Evolutionary conservation across 805 yeast genomes (phyloP).

Genomic region (Barnettozyma wickerhamii): DNA sequence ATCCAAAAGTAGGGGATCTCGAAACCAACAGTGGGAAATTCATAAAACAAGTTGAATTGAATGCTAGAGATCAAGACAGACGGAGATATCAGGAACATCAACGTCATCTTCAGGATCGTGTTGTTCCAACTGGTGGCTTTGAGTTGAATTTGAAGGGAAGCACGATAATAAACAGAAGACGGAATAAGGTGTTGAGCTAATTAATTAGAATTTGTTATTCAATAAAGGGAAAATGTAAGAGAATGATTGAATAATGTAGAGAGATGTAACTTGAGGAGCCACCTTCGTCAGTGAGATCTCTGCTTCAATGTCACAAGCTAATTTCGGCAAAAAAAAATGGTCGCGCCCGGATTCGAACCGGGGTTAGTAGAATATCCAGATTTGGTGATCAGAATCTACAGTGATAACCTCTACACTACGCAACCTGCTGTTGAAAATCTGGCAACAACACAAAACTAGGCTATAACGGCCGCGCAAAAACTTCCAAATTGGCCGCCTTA

Average conservation of each 20-base stretch:
- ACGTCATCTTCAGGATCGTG: constrained; percentile 9
- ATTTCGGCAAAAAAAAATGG: constrained; percentile 18
- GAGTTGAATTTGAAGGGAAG: constrained; percentile 34
- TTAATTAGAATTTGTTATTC: neutral
- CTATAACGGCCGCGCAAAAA: too few relatives aligned
- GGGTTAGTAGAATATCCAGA: constrained; percentile 26
- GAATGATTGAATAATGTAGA: too few relatives aligned
- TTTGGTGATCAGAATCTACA: constrained; percentile 27
- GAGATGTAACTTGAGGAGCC: too few relatives aligned
- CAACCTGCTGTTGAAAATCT: too few relatives aligned
- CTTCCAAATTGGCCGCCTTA: too few relatives aligned
- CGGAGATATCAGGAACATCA: constrained; percentile 9
- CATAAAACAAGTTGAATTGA: constrained; percentile 14
- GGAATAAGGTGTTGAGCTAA: constrained; percentile 21
- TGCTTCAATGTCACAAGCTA: too few relatives aligned
- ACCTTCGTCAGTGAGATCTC: too few relatives aligned
- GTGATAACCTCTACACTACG: constrained; percentile 30
- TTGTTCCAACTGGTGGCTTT: constrained; percentile 24
- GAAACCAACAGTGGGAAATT: constrained; percentile 20
- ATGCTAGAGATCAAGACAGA: constrained; percentile 7
- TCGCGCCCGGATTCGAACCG: constrained; percentile 33
- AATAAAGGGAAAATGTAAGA: neutral
- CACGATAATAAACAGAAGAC: constrained; percentile 38
- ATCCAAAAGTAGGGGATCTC: constrained; percentile 12
- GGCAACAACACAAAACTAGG: too few relatives aligned